Evolutionary conservation across 1,284 basidiomycete species (phyloP), one percentile per base, ranked within the genome.

Genomic region (Pseudozyma hubeiensis): DNA sequence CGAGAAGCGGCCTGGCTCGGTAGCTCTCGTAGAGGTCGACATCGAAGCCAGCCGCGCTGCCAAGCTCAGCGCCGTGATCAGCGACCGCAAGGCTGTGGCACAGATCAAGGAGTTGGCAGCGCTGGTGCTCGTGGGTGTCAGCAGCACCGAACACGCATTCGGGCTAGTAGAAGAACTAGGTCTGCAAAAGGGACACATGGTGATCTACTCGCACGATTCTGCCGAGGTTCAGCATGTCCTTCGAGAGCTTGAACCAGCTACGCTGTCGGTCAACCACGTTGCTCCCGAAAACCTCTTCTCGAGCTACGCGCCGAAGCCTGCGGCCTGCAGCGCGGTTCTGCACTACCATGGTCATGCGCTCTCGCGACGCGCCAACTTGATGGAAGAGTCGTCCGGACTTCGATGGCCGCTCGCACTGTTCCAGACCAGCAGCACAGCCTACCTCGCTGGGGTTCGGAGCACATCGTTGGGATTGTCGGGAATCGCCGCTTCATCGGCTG

Each of bases 241-340:
- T 16, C 53, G 61, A n/a, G 61, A 64, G 49, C 40, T 57, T 5
- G 49, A 41, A 30, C 43, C 54, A 1, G 48, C 61, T 0, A 56
- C 34, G 17, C 37, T 64, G 5, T 64, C 61, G 33, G 34, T 64
- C 53, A 57, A 64, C 44, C 53, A 56, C 45, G 44, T 64, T 39
- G 61, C 61, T 19, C 53, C 54, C 17, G 61, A 64, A 33, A 56
- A 64, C n/a, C 43, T 64, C 7, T 64, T 62, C 16, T 62, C 60
- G 16, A 62, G 60, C 60, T 62, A 62, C 43, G 60, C 60, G 10
- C 45, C 46, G 33, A 43, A 50, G 39, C 13, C 33, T 37, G 29
- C 16, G 7, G 24, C 30, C 8, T 17, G 7, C 31, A 60, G 58
- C 45, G 24, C 50, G 14, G 45, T 53, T 14, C 44, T 40, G 10